These are phyloP conservation scores for Torulaspora pretoriensis DNA, from an alignment of 1,139 yeast genomes.

Conservation along the genomic window DNA sequence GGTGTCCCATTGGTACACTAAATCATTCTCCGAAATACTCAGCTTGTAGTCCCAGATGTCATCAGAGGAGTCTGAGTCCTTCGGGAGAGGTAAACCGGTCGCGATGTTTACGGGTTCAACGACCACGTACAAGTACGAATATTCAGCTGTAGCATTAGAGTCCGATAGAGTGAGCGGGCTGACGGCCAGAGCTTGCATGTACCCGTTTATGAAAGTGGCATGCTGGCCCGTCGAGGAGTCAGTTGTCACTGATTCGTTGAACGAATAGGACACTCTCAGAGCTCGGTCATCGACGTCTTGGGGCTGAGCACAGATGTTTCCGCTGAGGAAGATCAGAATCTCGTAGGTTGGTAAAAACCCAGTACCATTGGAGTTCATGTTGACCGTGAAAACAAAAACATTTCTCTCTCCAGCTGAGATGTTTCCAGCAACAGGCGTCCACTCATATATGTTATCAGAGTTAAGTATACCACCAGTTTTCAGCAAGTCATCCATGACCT, in stretches of 20 bases:
- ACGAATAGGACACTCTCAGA: constrained; percentile 49
- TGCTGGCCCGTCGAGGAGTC: constrained; percentile 24
- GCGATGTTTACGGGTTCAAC: constrained; percentile 26
- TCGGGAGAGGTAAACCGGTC: constrained; percentile 41
- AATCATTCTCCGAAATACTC: constrained; percentile 63
- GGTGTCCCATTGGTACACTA: constrained; percentile 68
- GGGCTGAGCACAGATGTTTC: constrained; percentile 56
- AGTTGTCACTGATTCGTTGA: constrained; percentile 42
- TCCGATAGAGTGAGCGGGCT: constrained; percentile 33
- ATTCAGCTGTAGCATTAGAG: constrained; percentile 21
- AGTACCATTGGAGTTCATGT: constrained; percentile 17
- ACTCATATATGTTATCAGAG: constrained; percentile 28
- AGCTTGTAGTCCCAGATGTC: constrained; percentile 56
- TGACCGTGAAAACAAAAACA: constrained; percentile 25
- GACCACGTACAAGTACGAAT: constrained; percentile 45
- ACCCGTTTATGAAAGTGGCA: constrained; percentile 46
- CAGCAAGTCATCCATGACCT: neutral
- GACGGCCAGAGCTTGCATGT: constrained; percentile 53
- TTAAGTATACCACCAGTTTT: constrained; percentile 12
- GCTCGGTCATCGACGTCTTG: constrained; percentile 38
- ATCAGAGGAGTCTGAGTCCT: constrained; percentile 42
- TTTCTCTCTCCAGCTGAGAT: constrained; percentile 27
- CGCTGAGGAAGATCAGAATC: constrained; percentile 54
- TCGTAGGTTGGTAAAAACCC: constrained; percentile 40
- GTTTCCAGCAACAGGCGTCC: constrained; percentile 30